Evolutionary conservation across 2,329 filamentous ascomycete species (phyloP).

Genomic region (Phaeosphaeria sp.): DNA sequence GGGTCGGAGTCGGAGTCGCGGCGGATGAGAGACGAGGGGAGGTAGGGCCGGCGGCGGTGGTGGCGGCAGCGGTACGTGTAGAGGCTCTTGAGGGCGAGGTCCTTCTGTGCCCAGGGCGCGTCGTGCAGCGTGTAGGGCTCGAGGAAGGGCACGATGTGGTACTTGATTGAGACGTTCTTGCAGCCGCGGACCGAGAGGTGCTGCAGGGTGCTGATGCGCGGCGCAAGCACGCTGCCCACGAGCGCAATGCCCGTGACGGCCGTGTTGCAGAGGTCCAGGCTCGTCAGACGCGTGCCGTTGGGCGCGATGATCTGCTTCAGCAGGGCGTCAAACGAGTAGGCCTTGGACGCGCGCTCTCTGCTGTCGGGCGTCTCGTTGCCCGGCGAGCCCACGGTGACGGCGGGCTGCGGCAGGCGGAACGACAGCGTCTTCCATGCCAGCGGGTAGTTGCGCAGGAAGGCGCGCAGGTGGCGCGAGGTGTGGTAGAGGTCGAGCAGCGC

Average conservation of each 20-base stretch:
- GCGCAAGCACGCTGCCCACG: constrained; percentile 61
- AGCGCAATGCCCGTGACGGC: constrained; percentile 65
- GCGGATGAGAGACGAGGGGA: constrained; percentile 61
- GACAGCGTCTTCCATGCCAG: constrained; percentile 67
- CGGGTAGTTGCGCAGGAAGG: constrained; percentile 63
- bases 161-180: constrained; percentile 70
- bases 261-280: constrained; percentile 67
- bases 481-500: constrained; percentile 66
- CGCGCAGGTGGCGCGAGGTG: constrained; percentile 62
- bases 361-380: constrained; percentile 50
- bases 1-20: constrained; percentile 67
- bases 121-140: constrained; percentile 52
- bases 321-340: constrained; percentile 65
- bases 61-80: constrained; percentile 70
- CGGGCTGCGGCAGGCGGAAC: constrained; percentile 59
- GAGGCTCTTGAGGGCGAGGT: constrained; percentile 64
- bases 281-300: constrained; percentile 63
- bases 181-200: constrained; percentile 68
- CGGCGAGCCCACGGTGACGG: constrained; percentile 44
- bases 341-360: constrained; percentile 59
- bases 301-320: constrained; percentile 63
- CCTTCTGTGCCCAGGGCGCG: constrained; percentile 51
- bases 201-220: constrained; percentile 61
- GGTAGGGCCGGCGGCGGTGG: constrained; percentile 65
- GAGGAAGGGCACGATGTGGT: constrained; percentile 67